A percentile compares a stretch with the other conserved stretches of the same genome.
Conservation (phyloP, 2,329 filamentous ascomycete species). For the Pseudogymnoascus sp. region DNA sequence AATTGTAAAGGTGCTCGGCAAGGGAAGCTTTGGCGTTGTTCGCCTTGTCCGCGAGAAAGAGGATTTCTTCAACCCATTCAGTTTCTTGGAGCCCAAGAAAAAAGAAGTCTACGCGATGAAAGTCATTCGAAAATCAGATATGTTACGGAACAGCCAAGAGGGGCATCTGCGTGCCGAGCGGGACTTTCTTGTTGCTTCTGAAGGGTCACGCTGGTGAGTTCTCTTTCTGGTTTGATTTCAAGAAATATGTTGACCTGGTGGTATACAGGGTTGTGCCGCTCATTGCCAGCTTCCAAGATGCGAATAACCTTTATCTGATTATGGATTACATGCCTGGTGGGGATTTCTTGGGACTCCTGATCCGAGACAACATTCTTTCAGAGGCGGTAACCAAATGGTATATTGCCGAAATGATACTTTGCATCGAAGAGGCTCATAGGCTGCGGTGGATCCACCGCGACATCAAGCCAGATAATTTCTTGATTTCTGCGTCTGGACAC, state of each 20-base stretch:
- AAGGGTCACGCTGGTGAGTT: constrained; percentile 68
- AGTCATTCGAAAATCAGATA: constrained; percentile 86
- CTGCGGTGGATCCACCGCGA: constrained; percentile 90
- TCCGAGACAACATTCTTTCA: constrained; percentile 73
- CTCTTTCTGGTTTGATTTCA: background rate
- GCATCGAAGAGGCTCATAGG: constrained; percentile 83
- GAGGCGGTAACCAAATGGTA: constrained; percentile 79
- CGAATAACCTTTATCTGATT: constrained; percentile 75
- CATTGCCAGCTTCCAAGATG: constrained; percentile 82
- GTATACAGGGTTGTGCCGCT: constrained; percentile 67
- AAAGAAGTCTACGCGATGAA: constrained; percentile 88
- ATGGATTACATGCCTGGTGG: constrained; percentile 99
- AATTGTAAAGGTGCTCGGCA: constrained; percentile 72
- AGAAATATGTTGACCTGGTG: constrained; percentile 9
- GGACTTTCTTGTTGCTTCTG: constrained; percentile 82
- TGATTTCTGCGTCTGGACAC: constrained; percentile 81
- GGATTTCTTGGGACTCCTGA: constrained; percentile 80
- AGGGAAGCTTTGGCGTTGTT: constrained; percentile 91
- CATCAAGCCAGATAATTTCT: constrained; percentile 94
- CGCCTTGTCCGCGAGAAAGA: constrained; percentile 67
- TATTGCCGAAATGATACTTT: constrained; percentile 90
- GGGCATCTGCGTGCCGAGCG: constrained; percentile 84
- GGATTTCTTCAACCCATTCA: constrained; percentile 17
- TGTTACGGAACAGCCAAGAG: constrained; percentile 86
- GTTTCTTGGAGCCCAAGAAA: constrained; percentile 13